These are phyloP conservation scores for Posidonia australis DNA, from an alignment of 106 monocot species.

Conservation along the genomic window DNA sequence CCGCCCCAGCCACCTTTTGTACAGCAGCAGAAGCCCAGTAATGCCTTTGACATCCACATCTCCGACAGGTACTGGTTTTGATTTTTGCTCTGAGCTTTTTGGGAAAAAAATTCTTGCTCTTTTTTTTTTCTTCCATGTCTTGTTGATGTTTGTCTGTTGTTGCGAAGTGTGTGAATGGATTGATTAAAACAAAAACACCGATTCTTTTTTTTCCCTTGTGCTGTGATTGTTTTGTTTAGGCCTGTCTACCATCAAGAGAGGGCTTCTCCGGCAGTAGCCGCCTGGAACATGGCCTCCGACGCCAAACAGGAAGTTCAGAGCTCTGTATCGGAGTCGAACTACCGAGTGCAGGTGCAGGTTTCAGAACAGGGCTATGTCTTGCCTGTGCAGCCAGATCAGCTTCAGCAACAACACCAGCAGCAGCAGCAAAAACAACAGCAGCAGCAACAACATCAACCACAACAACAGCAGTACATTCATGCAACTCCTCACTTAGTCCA, in stretches of 20 bases:
- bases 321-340: slow-evolving; percentile 10
- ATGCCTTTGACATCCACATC: not conserved
- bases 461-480: slow-evolving; percentile 37
- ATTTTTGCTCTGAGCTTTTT: not conserved
- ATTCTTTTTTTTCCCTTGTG: not conserved
- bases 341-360: slow-evolving; percentile 11
- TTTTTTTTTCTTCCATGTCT: slow-evolving; percentile 41
- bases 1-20: not conserved
- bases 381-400: slow-evolving; percentile 16
- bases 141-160: not conserved
- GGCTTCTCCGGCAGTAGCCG: not conserved
- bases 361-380: slow-evolving; percentile 19
- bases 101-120: slow-evolving; percentile 7
- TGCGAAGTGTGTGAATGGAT: no score
- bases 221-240: not conserved
- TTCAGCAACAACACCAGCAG: slow-evolving; percentile 19
- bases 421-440: slow-evolving; percentile 24
- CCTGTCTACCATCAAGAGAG: slow-evolving; percentile 12
- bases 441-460: slow-evolving; percentile 24
- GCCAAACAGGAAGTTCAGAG: slow-evolving; percentile 9
- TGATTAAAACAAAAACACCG: no score
- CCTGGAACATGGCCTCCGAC: slow-evolving; percentile 2
- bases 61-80: slow-evolving; percentile 14
- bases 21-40: slow-evolving; percentile 10
- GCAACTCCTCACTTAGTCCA: slow-evolving; percentile 41